phyloP scores from a whole-genome alignment of 2,329 filamentous ascomycete species.

The Colletotrichum sp. region DNA sequence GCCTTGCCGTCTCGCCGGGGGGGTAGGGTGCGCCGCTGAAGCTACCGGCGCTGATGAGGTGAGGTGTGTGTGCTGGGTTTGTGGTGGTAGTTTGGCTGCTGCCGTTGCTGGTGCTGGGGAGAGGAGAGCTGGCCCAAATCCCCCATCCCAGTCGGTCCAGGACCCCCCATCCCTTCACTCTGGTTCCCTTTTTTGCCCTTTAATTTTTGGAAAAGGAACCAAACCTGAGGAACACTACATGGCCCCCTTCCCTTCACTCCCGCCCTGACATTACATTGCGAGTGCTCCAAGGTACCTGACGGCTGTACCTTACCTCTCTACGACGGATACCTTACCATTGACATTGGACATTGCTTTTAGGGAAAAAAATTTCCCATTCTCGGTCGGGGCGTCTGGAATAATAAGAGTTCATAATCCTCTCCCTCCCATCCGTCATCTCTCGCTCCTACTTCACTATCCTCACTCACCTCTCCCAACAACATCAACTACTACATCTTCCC shows the following conservation, averaged over 20 bases:
- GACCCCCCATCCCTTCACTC: constrained; percentile 5
- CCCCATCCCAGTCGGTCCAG: neutral
- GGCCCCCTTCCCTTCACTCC: constrained; percentile 17
- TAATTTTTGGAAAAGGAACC: constrained; percentile 21
- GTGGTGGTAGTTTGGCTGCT: neutral
- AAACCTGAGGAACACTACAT: constrained; percentile 20
- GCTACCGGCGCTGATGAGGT: neutral
- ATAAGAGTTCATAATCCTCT: constrained; percentile 21
- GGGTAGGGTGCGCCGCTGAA: constrained; percentile 4
- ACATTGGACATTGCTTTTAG: constrained; percentile 3
- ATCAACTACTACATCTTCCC: neutral
- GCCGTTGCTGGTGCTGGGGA: neutral
- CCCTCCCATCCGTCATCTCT: constrained; percentile 11
- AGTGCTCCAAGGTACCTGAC: constrained; percentile 2
- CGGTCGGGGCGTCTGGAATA: constrained; percentile 10
- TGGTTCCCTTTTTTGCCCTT: constrained; percentile 17
- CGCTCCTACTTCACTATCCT: constrained; percentile 4
- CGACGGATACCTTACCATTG: neutral
- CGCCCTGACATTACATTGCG: constrained; percentile 19
- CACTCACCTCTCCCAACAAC: constrained; percentile 1
- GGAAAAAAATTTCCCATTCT: constrained; percentile 21
- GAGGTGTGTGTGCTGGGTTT: neutral
- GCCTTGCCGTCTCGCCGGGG: constrained; percentile 6
- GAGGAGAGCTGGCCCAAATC: neutral
- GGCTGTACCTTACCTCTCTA: neutral